Base-by-base conservation (phyloP, 2,329 filamentous ascomycete species). In the Aquanectria penicillioides region DNA sequence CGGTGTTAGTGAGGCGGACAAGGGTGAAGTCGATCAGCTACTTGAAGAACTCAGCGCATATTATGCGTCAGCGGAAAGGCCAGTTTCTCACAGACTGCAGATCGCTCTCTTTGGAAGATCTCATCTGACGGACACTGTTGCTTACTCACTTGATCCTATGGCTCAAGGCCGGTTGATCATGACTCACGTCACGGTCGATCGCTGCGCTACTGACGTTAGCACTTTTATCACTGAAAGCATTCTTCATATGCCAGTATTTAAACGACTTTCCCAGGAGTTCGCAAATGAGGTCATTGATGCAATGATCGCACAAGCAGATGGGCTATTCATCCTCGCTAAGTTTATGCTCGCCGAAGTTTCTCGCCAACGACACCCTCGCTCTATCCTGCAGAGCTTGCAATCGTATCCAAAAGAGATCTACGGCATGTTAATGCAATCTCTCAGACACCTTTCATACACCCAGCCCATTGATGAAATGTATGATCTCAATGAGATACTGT, bases 301-400 rank as follows among this genome's bases (percentile, higher is more conserved):
- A 6, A 74, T 83, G 66, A 72, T 73, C 4, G 72, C 73, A 6
- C 76, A 78, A 17, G 80, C 79, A 1, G 77, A 80, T 17, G 81
- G 80, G 0, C 74, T 83, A 17, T 83, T 83, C 61, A 80, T 83
- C 17, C 74, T 81, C 40, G 81, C 80, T 40, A 78, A 81, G 53
- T 77, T 82, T 37, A 83, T 83, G 80, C 54, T 85, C 3, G 78
- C 78, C 5, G 82, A 85, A 44, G 70, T 83, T 3, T 76, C 74
- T 17, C 77, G 78, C 26, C 77, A 82, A 53, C 73, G 76, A 3
- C 80, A 81, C 37, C 78, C 80, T 0, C 73, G 76, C 6, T 78
- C 79, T 0, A 83, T 77, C 1, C 74, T 79, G 5, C 74, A 80
- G 17, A 78, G 78, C 36, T 66, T 86, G 0, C 71, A 76, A 15